Evolutionary conservation across 1,284 basidiomycete genomes (phyloP).

Genomic region (Tausonia pullulans): DNA sequence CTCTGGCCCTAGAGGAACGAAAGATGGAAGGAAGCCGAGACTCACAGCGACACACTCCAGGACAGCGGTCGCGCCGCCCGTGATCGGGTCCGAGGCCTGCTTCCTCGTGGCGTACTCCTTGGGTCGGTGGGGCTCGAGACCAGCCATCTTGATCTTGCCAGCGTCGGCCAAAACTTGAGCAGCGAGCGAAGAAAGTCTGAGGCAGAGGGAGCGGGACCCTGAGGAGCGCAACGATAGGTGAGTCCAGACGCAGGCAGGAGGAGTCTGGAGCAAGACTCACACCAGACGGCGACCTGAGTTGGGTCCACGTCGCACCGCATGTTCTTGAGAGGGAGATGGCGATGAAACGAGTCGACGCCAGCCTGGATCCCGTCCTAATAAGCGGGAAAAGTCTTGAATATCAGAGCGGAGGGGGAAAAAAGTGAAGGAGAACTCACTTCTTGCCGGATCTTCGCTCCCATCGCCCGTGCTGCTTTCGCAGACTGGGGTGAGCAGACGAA

Average conservation of each 20-base stretch:
- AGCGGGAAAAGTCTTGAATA: neutral
- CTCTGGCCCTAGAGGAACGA: too few relatives aligned
- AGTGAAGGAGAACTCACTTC: neutral
- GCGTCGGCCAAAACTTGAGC: slow-evolving; percentile 44
- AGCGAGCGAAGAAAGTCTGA: slow-evolving; percentile 46
- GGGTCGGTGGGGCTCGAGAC: slow-evolving; percentile 44
- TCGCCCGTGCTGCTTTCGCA: neutral
- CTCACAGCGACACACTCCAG: slow-evolving; percentile 38
- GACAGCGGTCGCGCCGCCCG: slow-evolving; percentile 41
- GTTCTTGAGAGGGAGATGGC: slow-evolving; percentile 49
- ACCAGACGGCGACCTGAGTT: slow-evolving; percentile 40
- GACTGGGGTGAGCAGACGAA: neutral
- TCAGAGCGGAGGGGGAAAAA: neutral
- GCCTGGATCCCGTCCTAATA: slow-evolving; percentile 40
- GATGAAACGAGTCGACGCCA: slow-evolving; percentile 49
- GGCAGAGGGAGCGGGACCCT: slow-evolving; percentile 40
- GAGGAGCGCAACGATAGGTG: too few relatives aligned
- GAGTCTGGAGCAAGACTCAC: neutral
- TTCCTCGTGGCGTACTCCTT: slow-evolving; percentile 44
- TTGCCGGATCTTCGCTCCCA: neutral
- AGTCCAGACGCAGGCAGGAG: neutral
- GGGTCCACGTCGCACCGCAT: slow-evolving; percentile 52
- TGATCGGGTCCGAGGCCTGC: slow-evolving; percentile 38
- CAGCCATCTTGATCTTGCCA: slow-evolving; percentile 37
- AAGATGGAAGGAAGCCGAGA: neutral